A percentile compares a stretch with the other conserved stretches of the same genome.
phyloP scores from a whole-genome alignment of 495 filamentous ascomycete species.

The Collariella sp. region DNA sequence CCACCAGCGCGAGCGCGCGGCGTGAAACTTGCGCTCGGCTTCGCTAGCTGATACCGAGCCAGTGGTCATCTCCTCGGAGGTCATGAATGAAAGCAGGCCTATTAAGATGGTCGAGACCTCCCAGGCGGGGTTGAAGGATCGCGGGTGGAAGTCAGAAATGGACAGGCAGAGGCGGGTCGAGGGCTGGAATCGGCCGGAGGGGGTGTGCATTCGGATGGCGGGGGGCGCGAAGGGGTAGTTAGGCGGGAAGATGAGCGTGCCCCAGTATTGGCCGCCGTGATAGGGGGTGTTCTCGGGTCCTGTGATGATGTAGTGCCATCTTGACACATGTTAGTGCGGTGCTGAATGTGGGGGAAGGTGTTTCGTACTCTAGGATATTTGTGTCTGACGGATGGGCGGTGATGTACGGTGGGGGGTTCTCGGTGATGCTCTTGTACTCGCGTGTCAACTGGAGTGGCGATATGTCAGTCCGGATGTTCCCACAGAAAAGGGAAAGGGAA shows the following conservation, averaged over 20 bases:
- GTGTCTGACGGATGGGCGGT: constrained; percentile 85
- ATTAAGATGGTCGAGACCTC: constrained; percentile 94
- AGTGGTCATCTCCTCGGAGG: constrained; percentile 97
- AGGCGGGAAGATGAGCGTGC: constrained; percentile 86
- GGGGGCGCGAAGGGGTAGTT: constrained; percentile 97
- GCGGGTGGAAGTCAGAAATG: constrained; percentile 95
- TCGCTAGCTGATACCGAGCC: constrained; percentile 77
- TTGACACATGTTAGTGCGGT: constrained; percentile 24
- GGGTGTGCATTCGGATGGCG: constrained; percentile 97
- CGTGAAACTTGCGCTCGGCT: constrained; percentile 67
- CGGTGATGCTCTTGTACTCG: constrained; percentile 86
- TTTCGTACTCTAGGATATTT: constrained; percentile 87
- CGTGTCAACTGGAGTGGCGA: constrained; percentile 60
- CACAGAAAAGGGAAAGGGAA: neutral
- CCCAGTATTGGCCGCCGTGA: constrained; percentile 95
- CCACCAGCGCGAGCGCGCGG: constrained; percentile 84
- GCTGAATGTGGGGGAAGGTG: neutral
- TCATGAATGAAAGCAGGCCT: constrained; percentile 94
- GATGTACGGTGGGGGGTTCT: constrained; percentile 91
- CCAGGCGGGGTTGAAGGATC: constrained; percentile 98
- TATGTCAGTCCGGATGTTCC: neutral
- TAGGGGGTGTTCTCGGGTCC: constrained; percentile 94
- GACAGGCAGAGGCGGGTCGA: constrained; percentile 85
- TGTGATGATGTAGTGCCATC: constrained; percentile 97
- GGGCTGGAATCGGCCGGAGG: constrained; percentile 88